Percentiles rank a stretch among this genome's conserved stretches.
Evolutionary conservation across 192 early-diverging fungal species (phyloP).

Genomic region (Coemansia sp.): DNA sequence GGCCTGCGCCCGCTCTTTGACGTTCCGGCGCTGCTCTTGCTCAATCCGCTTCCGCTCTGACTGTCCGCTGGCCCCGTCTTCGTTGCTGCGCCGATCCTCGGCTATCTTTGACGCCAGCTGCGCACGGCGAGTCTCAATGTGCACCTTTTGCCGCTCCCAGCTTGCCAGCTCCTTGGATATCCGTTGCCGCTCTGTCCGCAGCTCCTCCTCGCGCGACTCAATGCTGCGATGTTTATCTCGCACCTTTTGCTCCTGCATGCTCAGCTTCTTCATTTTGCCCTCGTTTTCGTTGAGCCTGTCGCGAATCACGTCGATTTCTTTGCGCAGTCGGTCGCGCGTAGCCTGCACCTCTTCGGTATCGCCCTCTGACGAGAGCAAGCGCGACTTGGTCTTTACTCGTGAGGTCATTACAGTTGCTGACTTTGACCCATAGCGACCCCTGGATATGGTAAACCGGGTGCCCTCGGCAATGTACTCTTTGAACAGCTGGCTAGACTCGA

Average conservation of each 20-base stretch:
- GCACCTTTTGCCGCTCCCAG: constrained; percentile 28
- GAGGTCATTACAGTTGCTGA: constrained; percentile 34
- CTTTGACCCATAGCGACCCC: constrained; percentile 43
- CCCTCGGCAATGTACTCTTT: constrained; percentile 45
- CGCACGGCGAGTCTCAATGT: constrained; percentile 25
- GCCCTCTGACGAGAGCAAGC: constrained; percentile 26
- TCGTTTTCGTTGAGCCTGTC: constrained; percentile 27
- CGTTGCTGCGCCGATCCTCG: constrained; percentile 21
- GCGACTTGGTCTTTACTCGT: constrained; percentile 15
- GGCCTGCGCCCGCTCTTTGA: constrained; percentile 13
- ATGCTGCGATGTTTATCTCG: constrained; percentile 27
- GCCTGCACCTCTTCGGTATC: constrained; percentile 40
- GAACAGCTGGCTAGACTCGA: constrained; percentile 22
- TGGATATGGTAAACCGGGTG: constrained; percentile 28
- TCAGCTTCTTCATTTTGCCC: constrained; percentile 23
- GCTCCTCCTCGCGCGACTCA: constrained; percentile 30
- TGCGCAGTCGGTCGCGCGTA: constrained; percentile 16
- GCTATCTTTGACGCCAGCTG: constrained; percentile 20
- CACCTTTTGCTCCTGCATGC: constrained; percentile 20
- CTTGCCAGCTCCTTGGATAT: constrained; percentile 3
- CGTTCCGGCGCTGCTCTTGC: constrained; percentile 14
- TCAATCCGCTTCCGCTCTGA: constrained; percentile 18
- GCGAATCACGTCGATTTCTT: constrained; percentile 27
- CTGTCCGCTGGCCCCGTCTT: neutral
- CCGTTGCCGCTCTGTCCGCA: constrained; percentile 16